These are phyloP conservation scores for Phanerochaete sordida DNA, from an alignment of 768 basidiomycete genomes.

Conservation along the genomic window DNA sequence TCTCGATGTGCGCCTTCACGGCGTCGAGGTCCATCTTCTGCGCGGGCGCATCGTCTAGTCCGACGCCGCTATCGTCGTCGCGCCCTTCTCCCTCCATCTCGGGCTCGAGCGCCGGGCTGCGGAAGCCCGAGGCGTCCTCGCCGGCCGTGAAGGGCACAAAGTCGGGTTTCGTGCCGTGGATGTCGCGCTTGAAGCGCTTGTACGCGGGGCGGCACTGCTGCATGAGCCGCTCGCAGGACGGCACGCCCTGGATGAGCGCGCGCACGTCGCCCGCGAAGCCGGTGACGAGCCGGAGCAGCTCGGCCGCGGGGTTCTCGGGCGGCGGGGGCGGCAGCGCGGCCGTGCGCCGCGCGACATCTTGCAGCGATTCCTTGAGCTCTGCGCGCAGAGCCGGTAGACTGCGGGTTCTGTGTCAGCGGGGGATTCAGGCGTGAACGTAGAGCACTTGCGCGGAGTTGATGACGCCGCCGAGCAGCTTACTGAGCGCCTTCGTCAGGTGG, in stretches of 20 bases:
- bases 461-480: conserved; percentile 54
- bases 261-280: conserved; percentile 42
- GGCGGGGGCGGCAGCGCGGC: conserved; percentile 41
- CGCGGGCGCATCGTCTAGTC: background rate
- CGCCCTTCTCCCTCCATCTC: background rate
- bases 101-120: conserved; percentile 45
- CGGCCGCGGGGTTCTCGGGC: conserved; percentile 48
- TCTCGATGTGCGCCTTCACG: conserved; percentile 38
- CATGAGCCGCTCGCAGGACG: conserved; percentile 44
- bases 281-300: conserved; percentile 44
- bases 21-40: conserved; percentile 43
- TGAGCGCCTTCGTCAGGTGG: conserved; percentile 52
- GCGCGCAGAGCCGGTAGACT: conserved; percentile 60
- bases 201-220: conserved; percentile 50
- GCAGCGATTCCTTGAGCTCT: conserved; percentile 43
- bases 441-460: conserved; percentile 54
- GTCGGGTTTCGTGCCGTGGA: conserved; percentile 48
- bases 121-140: conserved; percentile 4
- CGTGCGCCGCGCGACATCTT: conserved; percentile 28
- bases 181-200: conserved; percentile 38
- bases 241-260: conserved; percentile 45
- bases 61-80: background rate
- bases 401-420: background rate
- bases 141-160: conserved; percentile 47
- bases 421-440: background rate